Evolutionary conservation across 306 rosid species (phyloP).

Genomic region (Prunus kanzakura): DNA sequence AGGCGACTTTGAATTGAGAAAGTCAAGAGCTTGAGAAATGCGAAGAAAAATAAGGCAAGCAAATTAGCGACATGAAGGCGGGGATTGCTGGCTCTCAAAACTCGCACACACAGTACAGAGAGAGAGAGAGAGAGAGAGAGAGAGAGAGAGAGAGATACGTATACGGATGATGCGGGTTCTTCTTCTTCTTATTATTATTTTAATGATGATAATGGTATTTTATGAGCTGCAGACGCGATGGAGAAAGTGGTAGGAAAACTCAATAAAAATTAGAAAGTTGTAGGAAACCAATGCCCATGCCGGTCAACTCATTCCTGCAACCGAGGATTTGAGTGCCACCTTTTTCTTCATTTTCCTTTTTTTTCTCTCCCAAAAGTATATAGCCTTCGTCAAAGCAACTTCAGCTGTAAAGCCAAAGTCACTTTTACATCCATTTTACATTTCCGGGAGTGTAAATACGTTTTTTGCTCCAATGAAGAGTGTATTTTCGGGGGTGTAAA

Average conservation of each 20-base stretch:
- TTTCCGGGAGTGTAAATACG: too few species aligned
- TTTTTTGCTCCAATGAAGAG: too few species aligned
- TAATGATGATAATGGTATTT: too few species aligned
- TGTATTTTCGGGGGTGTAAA: too few species aligned
- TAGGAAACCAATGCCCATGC: background rate
- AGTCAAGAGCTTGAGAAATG: background rate
- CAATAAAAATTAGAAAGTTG: background rate
- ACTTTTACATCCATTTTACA: too few species aligned
- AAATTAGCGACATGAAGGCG: background rate
- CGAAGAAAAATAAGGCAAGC: background rate
- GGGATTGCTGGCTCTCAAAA: background rate
- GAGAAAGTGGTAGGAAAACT: background rate
- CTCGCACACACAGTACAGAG: too few species aligned
- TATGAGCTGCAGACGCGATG: background rate
- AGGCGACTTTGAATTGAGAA: background rate
- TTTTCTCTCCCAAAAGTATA: too few species aligned
- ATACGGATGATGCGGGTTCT: background rate
- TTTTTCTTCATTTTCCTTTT: background rate
- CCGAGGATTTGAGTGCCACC: background rate
- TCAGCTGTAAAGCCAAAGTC: too few species aligned
- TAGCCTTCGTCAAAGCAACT: too few species aligned
- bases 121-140: too few species aligned
- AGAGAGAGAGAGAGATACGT: too few species aligned
- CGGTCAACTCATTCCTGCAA: background rate
- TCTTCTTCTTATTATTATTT: too few species aligned